Evolutionary conservation across 139 green algal genomes (phyloP).

Genomic region (Chlamydomonas incerta): DNA sequence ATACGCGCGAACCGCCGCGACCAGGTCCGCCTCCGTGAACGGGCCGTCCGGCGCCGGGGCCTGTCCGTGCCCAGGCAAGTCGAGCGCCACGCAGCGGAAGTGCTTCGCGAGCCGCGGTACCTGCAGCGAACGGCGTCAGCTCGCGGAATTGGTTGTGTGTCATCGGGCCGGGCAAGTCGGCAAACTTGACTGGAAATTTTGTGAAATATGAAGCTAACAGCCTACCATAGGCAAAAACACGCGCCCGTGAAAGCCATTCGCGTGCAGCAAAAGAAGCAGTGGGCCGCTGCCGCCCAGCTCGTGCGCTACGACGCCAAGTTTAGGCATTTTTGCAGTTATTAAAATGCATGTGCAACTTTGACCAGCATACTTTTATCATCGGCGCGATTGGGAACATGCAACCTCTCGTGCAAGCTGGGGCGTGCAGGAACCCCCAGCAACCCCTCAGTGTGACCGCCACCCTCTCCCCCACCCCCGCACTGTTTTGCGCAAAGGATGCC

Average conservation of each 20-base stretch:
- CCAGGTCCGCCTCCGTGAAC: neutral
- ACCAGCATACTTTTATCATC: no score
- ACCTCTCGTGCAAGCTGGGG: no score
- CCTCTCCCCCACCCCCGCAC: no score
- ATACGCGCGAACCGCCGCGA: neutral
- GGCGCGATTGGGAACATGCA: no score
- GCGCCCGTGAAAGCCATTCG: slow-evolving; percentile 47
- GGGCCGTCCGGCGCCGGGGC: neutral
- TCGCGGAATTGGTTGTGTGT: neutral
- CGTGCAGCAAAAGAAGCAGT: slow-evolving; percentile 45
- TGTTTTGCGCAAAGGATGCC: no score
- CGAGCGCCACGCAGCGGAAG: slow-evolving; percentile 47
- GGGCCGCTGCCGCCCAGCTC: slow-evolving; percentile 46
- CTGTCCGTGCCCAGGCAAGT: slow-evolving; percentile 44
- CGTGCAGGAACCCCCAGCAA: no score
- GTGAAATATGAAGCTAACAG: no score
- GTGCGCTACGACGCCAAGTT: neutral
- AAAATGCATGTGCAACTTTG: neutral
- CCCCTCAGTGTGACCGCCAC: no score
- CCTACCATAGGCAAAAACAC: slow-evolving; percentile 35
- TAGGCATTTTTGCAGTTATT: neutral
- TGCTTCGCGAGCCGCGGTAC: slow-evolving; percentile 7
- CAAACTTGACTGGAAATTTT: no score
- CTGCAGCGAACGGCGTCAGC: neutral
- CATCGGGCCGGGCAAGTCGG: neutral